Conservation (phyloP, 768 basidiomycete genomes). For the Boletus coccyginus region DNA sequence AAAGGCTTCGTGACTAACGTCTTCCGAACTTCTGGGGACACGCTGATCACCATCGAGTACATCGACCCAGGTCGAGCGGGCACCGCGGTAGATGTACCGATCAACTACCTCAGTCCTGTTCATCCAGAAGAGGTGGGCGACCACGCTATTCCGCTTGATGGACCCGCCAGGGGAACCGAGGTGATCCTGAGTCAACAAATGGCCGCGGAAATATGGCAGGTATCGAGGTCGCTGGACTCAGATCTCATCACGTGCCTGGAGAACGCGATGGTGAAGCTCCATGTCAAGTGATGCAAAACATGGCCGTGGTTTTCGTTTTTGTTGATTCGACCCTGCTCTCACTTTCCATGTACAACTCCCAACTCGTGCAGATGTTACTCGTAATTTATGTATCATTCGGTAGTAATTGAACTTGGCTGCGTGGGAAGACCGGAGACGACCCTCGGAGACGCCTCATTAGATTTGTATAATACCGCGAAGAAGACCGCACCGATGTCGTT, state of each 20-base stretch:
- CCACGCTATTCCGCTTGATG: constrained; percentile 49
- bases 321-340: neutral
- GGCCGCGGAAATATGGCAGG: constrained; percentile 28
- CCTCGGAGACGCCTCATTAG: too few species aligned
- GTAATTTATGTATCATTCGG: constrained; percentile 8
- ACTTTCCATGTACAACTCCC: constrained; percentile 5
- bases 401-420: constrained; percentile 5
- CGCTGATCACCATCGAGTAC: constrained; percentile 27
- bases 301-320: neutral
- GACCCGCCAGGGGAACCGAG: constrained; percentile 39
- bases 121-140: constrained; percentile 40
- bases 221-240: constrained; percentile 16
- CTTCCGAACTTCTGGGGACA: constrained; percentile 28
- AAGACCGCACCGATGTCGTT: constrained; percentile 45
- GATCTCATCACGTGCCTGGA: constrained; percentile 12
- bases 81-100: constrained; percentile 37
- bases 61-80: constrained; percentile 32
- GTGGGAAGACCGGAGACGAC: constrained; percentile 4
- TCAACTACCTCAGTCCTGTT: constrained; percentile 42
- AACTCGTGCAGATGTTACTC: neutral
- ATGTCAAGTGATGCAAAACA: constrained; percentile 15
- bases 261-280: constrained; percentile 26
- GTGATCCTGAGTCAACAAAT: constrained; percentile 44
- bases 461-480: too few species aligned
- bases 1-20: constrained; percentile 28